Percentiles rank a stretch among this genome's conserved stretches.
Evolutionary conservation across 1,284 basidiomycete species (phyloP).

Genomic region (Melampsora americana): DNA sequence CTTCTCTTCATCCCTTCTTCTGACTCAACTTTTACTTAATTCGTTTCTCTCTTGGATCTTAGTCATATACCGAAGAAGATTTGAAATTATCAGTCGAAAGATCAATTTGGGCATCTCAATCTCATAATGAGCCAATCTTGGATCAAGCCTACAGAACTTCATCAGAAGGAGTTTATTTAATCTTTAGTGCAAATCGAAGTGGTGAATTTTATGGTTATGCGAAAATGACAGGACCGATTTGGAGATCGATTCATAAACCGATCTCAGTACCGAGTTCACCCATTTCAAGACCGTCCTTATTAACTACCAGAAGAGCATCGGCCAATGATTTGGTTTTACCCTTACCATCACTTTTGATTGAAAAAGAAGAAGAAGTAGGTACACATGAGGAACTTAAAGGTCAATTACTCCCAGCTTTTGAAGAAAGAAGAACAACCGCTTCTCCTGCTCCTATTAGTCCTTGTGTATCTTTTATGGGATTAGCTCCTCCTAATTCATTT

Average conservation of each 20-base stretch:
- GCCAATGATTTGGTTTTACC: background rate
- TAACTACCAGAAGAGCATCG: background rate
- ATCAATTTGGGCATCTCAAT: conserved; percentile 43
- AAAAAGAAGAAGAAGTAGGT: too few species aligned
- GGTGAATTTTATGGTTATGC: conserved; percentile 45
- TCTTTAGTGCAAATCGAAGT: conserved; percentile 46
- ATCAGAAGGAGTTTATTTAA: conserved; percentile 41
- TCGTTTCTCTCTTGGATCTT: background rate
- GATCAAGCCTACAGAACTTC: conserved; percentile 46
- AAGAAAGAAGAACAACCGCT: too few species aligned
- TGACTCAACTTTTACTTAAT: background rate
- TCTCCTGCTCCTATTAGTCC: too few species aligned
- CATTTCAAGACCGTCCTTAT: background rate
- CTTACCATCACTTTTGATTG: too few species aligned
- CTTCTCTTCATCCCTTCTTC: background rate
- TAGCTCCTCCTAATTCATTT: too few species aligned
- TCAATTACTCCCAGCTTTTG: too few species aligned
- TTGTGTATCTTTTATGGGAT: too few species aligned
- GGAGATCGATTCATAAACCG: background rate
- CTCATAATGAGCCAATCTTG: conserved; percentile 45
- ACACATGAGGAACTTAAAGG: too few species aligned
- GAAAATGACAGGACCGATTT: conserved; percentile 31
- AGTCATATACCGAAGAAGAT: conserved; percentile 44
- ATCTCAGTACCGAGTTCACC: background rate
- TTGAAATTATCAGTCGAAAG: conserved; percentile 37